Evolutionary conservation across 371 early-diverging fungal species (phyloP), one percentile per base, ranked within the genome.

Genomic region (Mucor circinelloides): DNA sequence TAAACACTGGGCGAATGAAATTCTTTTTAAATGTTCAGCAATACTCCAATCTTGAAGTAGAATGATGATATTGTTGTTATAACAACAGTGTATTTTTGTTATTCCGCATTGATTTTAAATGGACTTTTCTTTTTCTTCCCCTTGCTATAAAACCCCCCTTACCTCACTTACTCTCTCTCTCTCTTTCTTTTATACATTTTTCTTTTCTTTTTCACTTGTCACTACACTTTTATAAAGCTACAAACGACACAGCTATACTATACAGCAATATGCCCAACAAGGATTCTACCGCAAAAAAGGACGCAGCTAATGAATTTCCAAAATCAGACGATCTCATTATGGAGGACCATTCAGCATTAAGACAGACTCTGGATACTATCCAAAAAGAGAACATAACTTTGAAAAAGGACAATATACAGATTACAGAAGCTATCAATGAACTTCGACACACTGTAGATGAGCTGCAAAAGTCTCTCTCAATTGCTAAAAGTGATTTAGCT

Each of bases 51-150:
- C 46, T 46, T 2, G 21, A 46, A n/a, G 46, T 46, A 19, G 2
- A 46, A 2, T 50, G 50, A 2, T 21, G n/a, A 21, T 21, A 8
- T 46, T 46, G 48, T 46, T 46, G 48, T n/a, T n/a, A n/a, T n/a
- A n/a, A 46, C 48, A 21, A 46, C 0, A n/a, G 23, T 32, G 21
- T 48, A 8, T 25, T 50, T 50, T 34, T 59, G 30, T 60, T 60
- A 60, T 44, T 30, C 60, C 46, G 60, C 60, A 40, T 61, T 61
- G 40, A 50, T 50, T 25, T 23, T 50, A 50, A 50, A 50, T 50
- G 50, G 50, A 50, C 50, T 50, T 50, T 50, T 50, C 50, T 48
- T 23, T 42, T 48, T 50, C 48, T 46, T 61, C 48, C 48, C 50
- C 32, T 31, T 61, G 31, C 8, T 31, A 61, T 46, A 46, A 61